phyloP scores from a whole-genome alignment of 2,329 filamentous ascomycete genomes.

The Aspergillus pseudotamarii region DNA sequence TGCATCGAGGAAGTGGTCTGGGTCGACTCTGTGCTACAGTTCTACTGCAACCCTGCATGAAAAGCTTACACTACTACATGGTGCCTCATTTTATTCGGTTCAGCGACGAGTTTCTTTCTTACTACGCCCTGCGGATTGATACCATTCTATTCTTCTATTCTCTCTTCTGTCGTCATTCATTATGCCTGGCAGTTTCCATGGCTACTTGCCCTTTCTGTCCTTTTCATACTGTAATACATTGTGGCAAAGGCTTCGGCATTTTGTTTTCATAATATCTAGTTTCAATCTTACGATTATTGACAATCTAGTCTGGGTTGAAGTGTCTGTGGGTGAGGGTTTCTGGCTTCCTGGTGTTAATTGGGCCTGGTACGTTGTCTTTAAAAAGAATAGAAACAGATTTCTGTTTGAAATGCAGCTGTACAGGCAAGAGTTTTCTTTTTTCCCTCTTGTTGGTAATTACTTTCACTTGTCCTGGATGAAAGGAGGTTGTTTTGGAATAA shows the following conservation, averaged over 20 bases:
- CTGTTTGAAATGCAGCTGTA: background rate
- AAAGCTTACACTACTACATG: slow-evolving; percentile 21
- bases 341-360: background rate
- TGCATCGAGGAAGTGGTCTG: slow-evolving; percentile 23
- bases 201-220: background rate
- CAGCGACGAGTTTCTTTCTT: slow-evolving; percentile 29
- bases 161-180: background rate
- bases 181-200: background rate
- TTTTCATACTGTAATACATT: background rate
- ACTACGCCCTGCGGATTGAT: slow-evolving; percentile 36
- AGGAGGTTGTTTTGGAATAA: background rate
- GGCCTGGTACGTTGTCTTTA: too few relatives aligned
- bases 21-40: slow-evolving; percentile 13
- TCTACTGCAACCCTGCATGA: slow-evolving; percentile 12
- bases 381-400: background rate
- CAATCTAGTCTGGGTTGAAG: background rate
- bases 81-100: slow-evolving; percentile 26
- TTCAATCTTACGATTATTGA: background rate
- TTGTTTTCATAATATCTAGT: background rate
- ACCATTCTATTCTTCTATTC: slow-evolving; percentile 27
- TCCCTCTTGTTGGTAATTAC: background rate
- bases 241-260: background rate
- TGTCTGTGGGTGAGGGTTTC: background rate
- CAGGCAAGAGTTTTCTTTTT: background rate
- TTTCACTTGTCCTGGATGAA: background rate